Percentiles rank a stretch among this genome's conserved stretches.
Conservation (phyloP, 139 green algal genomes). For the Chlamydomonas asymmetrica region DNA sequence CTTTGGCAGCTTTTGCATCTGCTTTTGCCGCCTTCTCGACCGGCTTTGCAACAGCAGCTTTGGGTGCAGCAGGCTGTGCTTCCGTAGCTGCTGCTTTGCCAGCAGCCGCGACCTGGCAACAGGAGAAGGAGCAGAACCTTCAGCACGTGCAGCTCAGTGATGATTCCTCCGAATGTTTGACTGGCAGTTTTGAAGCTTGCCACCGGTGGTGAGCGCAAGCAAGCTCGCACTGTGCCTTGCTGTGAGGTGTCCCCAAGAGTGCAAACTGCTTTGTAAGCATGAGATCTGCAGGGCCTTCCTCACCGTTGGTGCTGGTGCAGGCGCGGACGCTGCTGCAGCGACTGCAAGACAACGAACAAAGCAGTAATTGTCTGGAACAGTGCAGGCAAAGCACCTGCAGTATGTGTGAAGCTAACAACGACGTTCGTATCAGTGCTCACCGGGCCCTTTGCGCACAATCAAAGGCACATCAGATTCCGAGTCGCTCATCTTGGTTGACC, state of each 20-base stretch:
- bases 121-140: too few relatives aligned
- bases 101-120: too few relatives aligned
- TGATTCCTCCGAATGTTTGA: too few relatives aligned
- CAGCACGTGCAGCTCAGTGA: too few relatives aligned
- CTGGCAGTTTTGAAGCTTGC: background rate
- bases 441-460: background rate
- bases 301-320: background rate
- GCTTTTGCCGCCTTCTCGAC: slow-evolving; percentile 11
- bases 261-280: background rate
- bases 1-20: slow-evolving; percentile 10
- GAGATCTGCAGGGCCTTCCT: background rate
- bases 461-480: slow-evolving; percentile 8
- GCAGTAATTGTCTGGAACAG: too few relatives aligned
- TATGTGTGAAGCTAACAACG: background rate
- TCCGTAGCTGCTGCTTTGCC: background rate
- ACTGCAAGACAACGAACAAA: background rate
- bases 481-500: background rate
- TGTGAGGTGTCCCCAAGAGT: background rate
- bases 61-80: background rate
- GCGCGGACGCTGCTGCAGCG: background rate
- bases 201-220: background rate
- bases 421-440: too few relatives aligned
- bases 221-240: background rate
- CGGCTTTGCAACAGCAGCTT: slow-evolving; percentile 15
- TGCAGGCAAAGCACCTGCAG: background rate